Evolutionary conservation across 2,329 filamentous ascomycete genomes (phyloP).

Genomic region (Fusarium graminum): DNA sequence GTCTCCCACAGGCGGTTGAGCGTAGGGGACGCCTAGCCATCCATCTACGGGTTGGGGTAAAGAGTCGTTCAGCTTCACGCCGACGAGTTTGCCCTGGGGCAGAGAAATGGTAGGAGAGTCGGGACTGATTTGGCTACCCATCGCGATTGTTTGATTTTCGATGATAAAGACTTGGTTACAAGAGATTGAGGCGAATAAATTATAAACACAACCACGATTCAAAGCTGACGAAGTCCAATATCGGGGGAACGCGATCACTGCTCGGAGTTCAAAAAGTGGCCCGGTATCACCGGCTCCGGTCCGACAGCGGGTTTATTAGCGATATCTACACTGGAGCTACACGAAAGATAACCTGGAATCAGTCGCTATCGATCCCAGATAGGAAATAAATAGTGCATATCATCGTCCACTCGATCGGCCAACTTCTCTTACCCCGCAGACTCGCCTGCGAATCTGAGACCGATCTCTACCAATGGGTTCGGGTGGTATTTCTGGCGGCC

Average conservation of each 20-base stretch:
- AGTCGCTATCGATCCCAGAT: constrained; percentile 7
- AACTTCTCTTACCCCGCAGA: constrained; percentile 27
- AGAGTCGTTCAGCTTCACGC: constrained; percentile 32
- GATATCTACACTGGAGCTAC: neutral
- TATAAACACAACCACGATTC: constrained; percentile 9
- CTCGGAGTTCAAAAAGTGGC: constrained; percentile 30
- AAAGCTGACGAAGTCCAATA: neutral
- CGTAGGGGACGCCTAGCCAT: constrained; percentile 65
- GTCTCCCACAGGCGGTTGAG: constrained; percentile 60
- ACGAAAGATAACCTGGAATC: neutral
- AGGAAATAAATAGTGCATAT: neutral
- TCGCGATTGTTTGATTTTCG: constrained; percentile 6
- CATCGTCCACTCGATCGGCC: constrained; percentile 5
- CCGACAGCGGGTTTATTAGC: constrained; percentile 13
- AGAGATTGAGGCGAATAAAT: neutral
- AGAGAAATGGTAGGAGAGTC: constrained; percentile 32
- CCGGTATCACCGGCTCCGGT: constrained; percentile 13
- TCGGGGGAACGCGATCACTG: neutral
- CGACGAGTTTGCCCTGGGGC: constrained; percentile 43
- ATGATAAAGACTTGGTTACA: neutral
- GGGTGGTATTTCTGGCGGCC: constrained; percentile 28
- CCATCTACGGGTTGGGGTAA: constrained; percentile 52
- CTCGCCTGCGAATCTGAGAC: constrained; percentile 2
- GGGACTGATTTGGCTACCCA: constrained; percentile 31
- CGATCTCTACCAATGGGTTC: constrained; percentile 3